phyloP scores from a whole-genome alignment of 2,329 filamentous ascomycete genomes.

The Colletotrichum lupini region DNA sequence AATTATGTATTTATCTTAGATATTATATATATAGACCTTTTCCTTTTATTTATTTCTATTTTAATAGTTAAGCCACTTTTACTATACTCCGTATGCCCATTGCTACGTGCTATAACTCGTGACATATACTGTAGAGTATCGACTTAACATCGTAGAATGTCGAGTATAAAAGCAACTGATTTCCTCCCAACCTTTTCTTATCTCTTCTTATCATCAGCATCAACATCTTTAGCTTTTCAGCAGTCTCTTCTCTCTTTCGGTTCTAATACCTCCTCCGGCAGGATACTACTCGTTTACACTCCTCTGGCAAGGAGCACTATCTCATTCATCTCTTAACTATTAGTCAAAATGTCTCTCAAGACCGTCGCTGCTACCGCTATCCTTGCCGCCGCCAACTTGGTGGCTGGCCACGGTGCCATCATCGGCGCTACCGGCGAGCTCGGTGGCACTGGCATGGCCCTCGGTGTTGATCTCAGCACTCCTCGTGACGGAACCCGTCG shows the following conservation, averaged over 20 bases:
- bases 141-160: not conserved
- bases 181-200: conserved; percentile 1
- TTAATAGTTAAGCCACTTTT: no score
- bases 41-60: no score
- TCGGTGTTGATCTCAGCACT: conserved; percentile 63
- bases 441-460: conserved; percentile 65
- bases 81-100: no score
- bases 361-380: conserved; percentile 54
- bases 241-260: conserved; percentile 30
- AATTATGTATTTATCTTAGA: no score
- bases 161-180: conserved; percentile 27
- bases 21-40: no score
- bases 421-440: conserved; percentile 65
- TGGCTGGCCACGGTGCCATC: conserved; percentile 71
- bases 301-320: conserved; percentile 33
- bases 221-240: conserved; percentile 21
- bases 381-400: conserved; percentile 64
- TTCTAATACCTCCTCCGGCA: conserved; percentile 30
- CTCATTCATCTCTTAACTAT: not conserved
- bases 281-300: conserved; percentile 30
- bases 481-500: conserved; percentile 71
- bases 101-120: no score
- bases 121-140: no score
- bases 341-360: conserved; percentile 46
- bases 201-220: conserved; percentile 24